Conservation (phyloP, 2,329 filamentous ascomycete species). For the Phialophora verrucosa region DNA sequence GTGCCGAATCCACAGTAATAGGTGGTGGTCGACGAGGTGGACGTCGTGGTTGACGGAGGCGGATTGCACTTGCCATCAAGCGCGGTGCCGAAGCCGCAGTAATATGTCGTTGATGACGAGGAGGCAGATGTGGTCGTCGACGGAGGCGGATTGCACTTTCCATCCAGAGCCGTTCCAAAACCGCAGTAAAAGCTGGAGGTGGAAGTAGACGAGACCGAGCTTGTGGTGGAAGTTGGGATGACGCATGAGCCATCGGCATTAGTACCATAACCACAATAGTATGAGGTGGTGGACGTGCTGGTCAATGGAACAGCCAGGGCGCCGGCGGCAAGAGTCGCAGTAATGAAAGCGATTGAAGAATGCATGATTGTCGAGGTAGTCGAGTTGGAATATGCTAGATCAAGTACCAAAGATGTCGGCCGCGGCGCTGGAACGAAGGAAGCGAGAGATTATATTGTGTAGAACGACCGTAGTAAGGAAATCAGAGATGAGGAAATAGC, state of each 20-base stretch:
- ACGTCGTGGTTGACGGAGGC: conserved; percentile 17
- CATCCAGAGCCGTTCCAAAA: background rate
- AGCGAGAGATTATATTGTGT: conserved; percentile 15
- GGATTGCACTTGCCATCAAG: conserved; percentile 27
- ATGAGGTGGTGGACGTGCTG: conserved; percentile 24
- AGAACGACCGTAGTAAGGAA: conserved; percentile 27
- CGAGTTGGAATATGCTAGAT: conserved; percentile 2
- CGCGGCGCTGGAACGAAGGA: conserved; percentile 16
- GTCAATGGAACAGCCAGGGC: conserved; percentile 20
- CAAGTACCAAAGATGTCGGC: background rate
- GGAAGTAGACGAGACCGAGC: conserved; percentile 1
- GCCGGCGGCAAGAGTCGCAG: conserved; percentile 22
- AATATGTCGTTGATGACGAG: conserved; percentile 17
- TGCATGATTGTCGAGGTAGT: conserved; percentile 16
- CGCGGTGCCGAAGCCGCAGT: conserved; percentile 25
- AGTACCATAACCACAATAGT: conserved; percentile 31
- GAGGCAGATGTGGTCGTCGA: conserved; percentile 11
- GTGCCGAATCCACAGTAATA: conserved; percentile 30
- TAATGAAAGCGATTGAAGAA: conserved; percentile 25
- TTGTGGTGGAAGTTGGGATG: conserved; percentile 14
- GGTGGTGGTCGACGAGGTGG: conserved; percentile 2
- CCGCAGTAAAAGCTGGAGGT: background rate
- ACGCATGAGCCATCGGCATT: conserved; percentile 29
- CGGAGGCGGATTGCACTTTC: background rate
- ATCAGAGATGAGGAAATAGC: conserved; percentile 12